Evolutionary conservation across 106 monocot species (phyloP), one percentile per base, ranked within the genome.

Genomic region (Acanthochlamys bracteata): DNA sequence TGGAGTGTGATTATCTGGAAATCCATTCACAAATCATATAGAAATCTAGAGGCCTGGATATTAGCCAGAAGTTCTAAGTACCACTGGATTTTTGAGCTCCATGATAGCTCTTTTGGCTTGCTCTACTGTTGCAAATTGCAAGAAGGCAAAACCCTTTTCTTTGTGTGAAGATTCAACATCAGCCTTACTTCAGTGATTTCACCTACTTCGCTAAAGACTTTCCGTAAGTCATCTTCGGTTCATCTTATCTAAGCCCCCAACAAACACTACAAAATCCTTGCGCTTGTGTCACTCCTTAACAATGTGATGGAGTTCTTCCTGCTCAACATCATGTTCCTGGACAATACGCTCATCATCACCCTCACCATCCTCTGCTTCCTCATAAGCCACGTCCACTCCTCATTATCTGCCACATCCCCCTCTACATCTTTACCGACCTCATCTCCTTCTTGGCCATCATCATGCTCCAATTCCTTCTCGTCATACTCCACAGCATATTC

Each of bases 211-310:
- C 73, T 68, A 69, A 91, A 96, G 15, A 91, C 90, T 42, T 91
- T 85, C 65, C 63, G 77, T 22, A 96, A 78, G 67, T 96, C 91
- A 41, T 77, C 82, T 82, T 85, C 87, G 41, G 84, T 85, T 7
- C 90, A 80, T 82, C 82, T 83, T 88, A 69, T 90, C 90, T 42
- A 96, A 77, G 14, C 95, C 95, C 39, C 95, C 90, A 67, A 96
- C 95, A 88, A 96, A 96, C 0, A 96, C 80, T 76, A 88, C 95
- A 88, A 84, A 96, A 42, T 96, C 95, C 73, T 91, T 96, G 15
- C 90, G 67, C 51, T 96, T 96, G 15, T 82, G 71, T 25, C 59
- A 84, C 61, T 87, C 87, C 57, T 91, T 84, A 24, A 84, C 78
- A 14, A 82, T 69, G 49, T 88, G 80, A 69, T 84, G 80, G 47